Base-by-base conservation (phyloP, 2,329 filamentous ascomycete genomes). In the Fusarium subtropicale region DNA sequence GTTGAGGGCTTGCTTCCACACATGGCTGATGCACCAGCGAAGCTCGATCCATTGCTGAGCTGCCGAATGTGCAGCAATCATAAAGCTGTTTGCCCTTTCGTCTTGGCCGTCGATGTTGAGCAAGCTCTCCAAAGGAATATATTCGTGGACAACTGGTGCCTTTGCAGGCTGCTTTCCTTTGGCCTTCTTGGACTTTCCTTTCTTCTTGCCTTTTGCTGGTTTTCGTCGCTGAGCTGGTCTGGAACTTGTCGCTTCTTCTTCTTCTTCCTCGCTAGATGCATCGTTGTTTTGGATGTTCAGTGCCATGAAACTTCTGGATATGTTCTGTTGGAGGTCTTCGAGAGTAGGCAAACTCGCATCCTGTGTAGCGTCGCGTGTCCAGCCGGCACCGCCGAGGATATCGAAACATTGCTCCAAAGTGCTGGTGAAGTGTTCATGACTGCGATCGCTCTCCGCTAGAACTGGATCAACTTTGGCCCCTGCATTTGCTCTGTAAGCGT, bases 1-100 rank as follows among this genome's bases (percentile, higher is more conserved):
- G 56, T 85, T 84, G 2, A 82, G 79, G 7, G 84, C 82, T 12
- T 84, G 75, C 3, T 67, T 72, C 84, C 83, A 86, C 3, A 80
- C 12, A 0, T 61, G 65, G 56, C 84, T 83, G 2, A 81, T 48
- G 42, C 78, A 78, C n/a, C 51, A 26, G n/a, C 84, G 78, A 28
- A 85, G 75, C 0, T 77, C 70, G 0, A 71, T 63, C 79, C 79
- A 82, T 56, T 85, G 78, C 10, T 60, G 51, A 5, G 78, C 60
- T 8, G 84, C 64, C 0, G 76, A 76, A 57, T 81, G 81, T 5
- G 79, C 77, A 20, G 83, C 83, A 64, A 85, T 79, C 26, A 83
- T 60, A 69, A 83, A 85, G 15, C 84, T 80, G 0, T 80, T 81
- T 8, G 77, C 53, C 18, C 77, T 66, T 3, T 75, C 79, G 22